Evolutionary conservation across 768 basidiomycete species (phyloP).

Genomic region (Galerina marginata): DNA sequence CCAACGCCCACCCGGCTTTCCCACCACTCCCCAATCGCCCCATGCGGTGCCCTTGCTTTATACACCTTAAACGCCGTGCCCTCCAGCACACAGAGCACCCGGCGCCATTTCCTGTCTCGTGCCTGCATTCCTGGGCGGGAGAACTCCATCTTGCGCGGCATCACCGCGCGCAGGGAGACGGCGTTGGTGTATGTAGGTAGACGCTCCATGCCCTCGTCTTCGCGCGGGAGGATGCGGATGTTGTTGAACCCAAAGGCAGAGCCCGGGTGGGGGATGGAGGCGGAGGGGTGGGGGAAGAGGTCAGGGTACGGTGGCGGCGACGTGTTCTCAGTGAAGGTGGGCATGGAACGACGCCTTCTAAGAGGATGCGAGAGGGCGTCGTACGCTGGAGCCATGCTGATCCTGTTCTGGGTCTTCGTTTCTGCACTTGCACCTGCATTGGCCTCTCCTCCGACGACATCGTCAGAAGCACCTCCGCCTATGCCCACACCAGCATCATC

Average conservation of each 20-base stretch:
- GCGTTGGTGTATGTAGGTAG: constrained; percentile 85
- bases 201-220: constrained; percentile 85
- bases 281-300: constrained; percentile 15
- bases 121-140: constrained; percentile 83
- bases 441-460: background rate
- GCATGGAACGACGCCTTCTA: constrained; percentile 72
- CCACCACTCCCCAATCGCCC: constrained; percentile 75
- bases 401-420: constrained; percentile 27
- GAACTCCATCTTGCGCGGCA: constrained; percentile 97
- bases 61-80: constrained; percentile 90
- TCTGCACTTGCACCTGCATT: background rate
- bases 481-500: background rate
- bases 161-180: constrained; percentile 78
- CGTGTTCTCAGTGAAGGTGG: constrained; percentile 60
- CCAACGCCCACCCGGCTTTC: constrained; percentile 78
- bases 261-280: background rate
- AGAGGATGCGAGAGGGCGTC: constrained; percentile 46
- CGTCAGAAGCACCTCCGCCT: background rate
- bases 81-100: constrained; percentile 86
- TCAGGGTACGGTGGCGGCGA: constrained; percentile 65
- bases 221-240: constrained; percentile 49
- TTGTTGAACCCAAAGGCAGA: constrained; percentile 21
- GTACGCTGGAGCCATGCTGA: constrained; percentile 34
- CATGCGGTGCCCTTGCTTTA: constrained; percentile 41
- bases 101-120: constrained; percentile 90